Percentiles rank a stretch among this genome's conserved stretches.
Evolutionary conservation across 2,329 filamentous ascomycete genomes (phyloP).

Genomic region (Diaporthe sp.): DNA sequence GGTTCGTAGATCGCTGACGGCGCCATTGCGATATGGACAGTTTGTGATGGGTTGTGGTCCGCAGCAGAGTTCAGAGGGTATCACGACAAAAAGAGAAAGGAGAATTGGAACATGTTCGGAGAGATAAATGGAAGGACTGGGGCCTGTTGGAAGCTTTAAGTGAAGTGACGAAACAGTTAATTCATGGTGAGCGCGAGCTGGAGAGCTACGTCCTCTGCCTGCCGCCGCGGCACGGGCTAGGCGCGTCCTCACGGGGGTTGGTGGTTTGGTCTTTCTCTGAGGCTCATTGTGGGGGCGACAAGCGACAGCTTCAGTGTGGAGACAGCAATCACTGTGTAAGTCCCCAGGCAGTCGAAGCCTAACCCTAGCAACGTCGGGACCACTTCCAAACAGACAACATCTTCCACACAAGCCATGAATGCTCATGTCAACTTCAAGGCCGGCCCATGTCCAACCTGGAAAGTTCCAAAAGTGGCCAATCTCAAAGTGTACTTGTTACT

Average conservation of each 20-base stretch:
- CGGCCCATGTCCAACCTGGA: too few relatives aligned
- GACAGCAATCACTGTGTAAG: not conserved
- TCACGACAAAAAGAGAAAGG: slow-evolving; percentile 12
- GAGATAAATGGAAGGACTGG: not conserved
- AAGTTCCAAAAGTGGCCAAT: not conserved
- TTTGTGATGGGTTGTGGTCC: not conserved
- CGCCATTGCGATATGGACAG: slow-evolving; percentile 37
- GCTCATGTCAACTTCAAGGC: not conserved
- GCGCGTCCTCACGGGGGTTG: slow-evolving; percentile 11
- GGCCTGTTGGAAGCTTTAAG: not conserved
- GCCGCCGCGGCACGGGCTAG: slow-evolving; percentile 28
- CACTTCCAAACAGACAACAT: not conserved
- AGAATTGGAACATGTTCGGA: slow-evolving; percentile 25
- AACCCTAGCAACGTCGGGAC: not conserved
- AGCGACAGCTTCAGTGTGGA: slow-evolving; percentile 28
- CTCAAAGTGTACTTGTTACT: not conserved
- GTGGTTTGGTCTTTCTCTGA: not conserved
- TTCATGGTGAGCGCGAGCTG: not conserved
- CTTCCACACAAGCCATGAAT: not conserved
- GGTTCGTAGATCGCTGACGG: slow-evolving; percentile 58
- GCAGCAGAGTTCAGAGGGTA: slow-evolving; percentile 27
- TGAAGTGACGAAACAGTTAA: not conserved
- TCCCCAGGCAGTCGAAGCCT: not conserved
- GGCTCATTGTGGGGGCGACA: slow-evolving; percentile 25
- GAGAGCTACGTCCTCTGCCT: slow-evolving; percentile 27